Percentiles rank a stretch among this genome's conserved stretches.
phyloP scores from a whole-genome alignment of 768 basidiomycete species.

The Tephrocybe sp. region DNA sequence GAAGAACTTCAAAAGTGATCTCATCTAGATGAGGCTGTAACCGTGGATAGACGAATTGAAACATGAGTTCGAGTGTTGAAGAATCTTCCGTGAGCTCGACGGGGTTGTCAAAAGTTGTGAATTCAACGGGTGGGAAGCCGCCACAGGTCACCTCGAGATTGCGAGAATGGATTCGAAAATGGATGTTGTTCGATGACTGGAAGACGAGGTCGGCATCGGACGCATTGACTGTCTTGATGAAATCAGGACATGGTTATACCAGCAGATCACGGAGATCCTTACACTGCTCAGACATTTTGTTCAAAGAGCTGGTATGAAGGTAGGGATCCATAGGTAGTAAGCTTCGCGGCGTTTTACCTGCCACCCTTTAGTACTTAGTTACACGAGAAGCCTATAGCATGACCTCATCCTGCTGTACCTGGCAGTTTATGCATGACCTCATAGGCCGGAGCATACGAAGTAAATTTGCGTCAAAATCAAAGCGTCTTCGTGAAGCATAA shows the following conservation, averaged over 20 bases:
- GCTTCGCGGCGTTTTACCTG: not conserved
- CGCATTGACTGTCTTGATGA: conserved; percentile 8
- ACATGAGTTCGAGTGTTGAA: conserved; percentile 16
- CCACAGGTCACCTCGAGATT: conserved; percentile 14
- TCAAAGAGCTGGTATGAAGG: not conserved
- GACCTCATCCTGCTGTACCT: no score
- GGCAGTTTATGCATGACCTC: no score
- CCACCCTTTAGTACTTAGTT: no score
- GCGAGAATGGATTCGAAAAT: conserved; percentile 16
- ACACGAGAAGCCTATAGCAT: no score
- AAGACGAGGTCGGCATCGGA: conserved; percentile 15
- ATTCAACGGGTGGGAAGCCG: conserved; percentile 11
- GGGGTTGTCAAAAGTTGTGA: conserved; percentile 2
- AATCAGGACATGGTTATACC: not conserved
- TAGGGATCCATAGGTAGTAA: not conserved
- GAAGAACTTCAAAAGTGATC: conserved; percentile 8
- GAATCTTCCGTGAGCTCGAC: conserved; percentile 16
- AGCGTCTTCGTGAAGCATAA: no score
- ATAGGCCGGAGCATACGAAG: no score
- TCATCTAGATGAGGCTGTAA: conserved; percentile 10
- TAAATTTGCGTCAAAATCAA: no score
- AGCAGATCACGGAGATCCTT: not conserved
- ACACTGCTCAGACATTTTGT: not conserved
- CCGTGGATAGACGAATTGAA: conserved; percentile 18
- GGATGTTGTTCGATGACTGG: conserved; percentile 12